A percentile compares a stretch with the other conserved stretches of the same genome.
Conservation (phyloP, 768 basidiomycete genomes). For the Lentinula detonsa region DNA sequence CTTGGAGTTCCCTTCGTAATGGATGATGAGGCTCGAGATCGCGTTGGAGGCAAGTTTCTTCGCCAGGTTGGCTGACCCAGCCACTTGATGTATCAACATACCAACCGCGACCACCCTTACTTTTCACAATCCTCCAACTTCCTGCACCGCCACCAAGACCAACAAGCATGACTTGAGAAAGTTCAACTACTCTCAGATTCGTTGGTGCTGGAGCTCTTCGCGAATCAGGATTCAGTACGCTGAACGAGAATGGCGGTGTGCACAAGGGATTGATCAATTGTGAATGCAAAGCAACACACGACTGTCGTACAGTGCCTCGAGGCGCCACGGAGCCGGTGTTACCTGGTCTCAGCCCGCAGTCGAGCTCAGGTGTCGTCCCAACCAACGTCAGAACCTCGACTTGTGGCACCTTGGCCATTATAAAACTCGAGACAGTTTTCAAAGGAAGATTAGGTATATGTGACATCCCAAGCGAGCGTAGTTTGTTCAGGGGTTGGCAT, state of each 20-base stretch:
- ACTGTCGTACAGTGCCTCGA: slow-evolving; percentile 52
- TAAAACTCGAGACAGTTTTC: slow-evolving; percentile 58
- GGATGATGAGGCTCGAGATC: slow-evolving; percentile 59
- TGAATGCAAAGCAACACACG: slow-evolving; percentile 71
- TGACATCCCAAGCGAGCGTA: slow-evolving; percentile 88
- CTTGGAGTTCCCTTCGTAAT: slow-evolving; percentile 63
- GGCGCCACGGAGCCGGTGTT: slow-evolving; percentile 17
- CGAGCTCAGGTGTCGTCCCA: slow-evolving; percentile 70
- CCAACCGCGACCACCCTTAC: slow-evolving; percentile 94
- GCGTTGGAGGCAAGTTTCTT: slow-evolving; percentile 43
- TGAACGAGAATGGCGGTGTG: slow-evolving; percentile 70
- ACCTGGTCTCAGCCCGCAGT: slow-evolving; percentile 41
- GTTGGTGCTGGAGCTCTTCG: slow-evolving; percentile 49
- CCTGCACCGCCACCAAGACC: slow-evolving; percentile 75
- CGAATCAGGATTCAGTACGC: slow-evolving; percentile 26
- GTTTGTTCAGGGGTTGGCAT: slow-evolving; percentile 58
- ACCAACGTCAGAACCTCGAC: slow-evolving; percentile 85
- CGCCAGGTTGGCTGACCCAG: slow-evolving; percentile 54
- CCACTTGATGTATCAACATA: slow-evolving; percentile 86
- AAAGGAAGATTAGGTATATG: slow-evolving; percentile 73
- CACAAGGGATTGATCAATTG: slow-evolving; percentile 77
- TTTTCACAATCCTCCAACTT: slow-evolving; percentile 83
- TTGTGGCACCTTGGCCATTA: slow-evolving; percentile 59
- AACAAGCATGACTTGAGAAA: slow-evolving; percentile 64
- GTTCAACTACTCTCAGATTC: slow-evolving; percentile 80